Base-by-base conservation (phyloP, 2,329 filamentous ascomycete genomes). In the Chaetomium strumarium region DNA sequence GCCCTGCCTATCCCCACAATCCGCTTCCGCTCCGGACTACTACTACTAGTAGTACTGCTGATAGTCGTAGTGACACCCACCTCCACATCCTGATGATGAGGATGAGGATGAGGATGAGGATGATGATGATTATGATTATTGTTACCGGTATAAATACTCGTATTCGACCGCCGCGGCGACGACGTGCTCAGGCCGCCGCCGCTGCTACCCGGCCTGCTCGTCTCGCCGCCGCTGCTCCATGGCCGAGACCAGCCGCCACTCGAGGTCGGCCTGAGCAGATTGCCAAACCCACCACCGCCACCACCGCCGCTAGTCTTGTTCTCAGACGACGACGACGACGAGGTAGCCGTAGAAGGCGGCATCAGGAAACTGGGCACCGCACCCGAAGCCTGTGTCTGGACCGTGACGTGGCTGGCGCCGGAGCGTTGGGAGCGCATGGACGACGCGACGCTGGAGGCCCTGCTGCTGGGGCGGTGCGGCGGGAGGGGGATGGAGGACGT, bases 381-480 rank as follows among this genome's bases (percentile, higher is more conserved):
- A 12, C 62, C 62, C 0, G 55, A 55, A 19, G 52, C 57, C 44
- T 63, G 62, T 5, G 55, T 62, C 39, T 60, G 62, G 52, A 57
- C 54, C 9, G 51, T 49, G 11, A 62, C 49, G 19, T 57, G 46
- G 44, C 3, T 14, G 30, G 14, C 9, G 20, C 49, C 46, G 20
- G 57, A 63, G 40, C 63, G 64, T 53, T 72, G 68, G 0, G 77
- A 80, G 19, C 68, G 70, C 55, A 52, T 52, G 17, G 73, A 77
- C 10, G 70, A 72, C 1, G 76, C 73, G 14, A 77, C 64, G 60
- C 78, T 81, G 49, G 78, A 80, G 63, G 76, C 7, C 7, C 24
- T 76, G 46, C 77, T 71, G 60, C 78, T 81, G 17, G 68, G 65
- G 6, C 13, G 13, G 34, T 75, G 72, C 11, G 72, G 70, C 16